Base-by-base conservation (phyloP, 78 protist species). In the Monosiga brevicollis region DNA sequence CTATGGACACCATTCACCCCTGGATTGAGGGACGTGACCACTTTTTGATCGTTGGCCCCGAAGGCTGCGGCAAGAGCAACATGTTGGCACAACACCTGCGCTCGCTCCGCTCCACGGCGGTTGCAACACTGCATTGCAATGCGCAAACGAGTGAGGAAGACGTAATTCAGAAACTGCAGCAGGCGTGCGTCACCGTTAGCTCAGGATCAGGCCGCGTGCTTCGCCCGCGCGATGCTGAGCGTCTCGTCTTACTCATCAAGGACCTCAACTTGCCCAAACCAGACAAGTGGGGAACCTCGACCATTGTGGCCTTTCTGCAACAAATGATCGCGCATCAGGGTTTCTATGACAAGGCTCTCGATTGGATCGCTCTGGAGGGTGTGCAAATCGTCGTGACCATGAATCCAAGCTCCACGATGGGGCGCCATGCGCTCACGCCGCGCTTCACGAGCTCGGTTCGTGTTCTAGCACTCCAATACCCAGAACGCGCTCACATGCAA, bases 221-320 rank as follows among this genome's bases (percentile, higher is more conserved):
- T 62, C 78, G 93, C n/a, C 96, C 96, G 37, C 87, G 86, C 87
- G 88, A 80, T 34, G 82, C 79, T 3, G 89, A 87, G 76, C 76
- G 91, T 22, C 90, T 93, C 39, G 41, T 91, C 1, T 71, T 93
- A 55, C 82, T 78, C 83, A 83, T 89, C 42, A 88, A 91, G 83
- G 93, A 94, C 83, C 20, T 94, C 73, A 93, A 94, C 87, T 86
- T 94, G 83, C 95, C 97, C 34, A 88, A 83, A 88, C 93, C 95
- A 2, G 97, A 94, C 89, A 77, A 88, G 85, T 94, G 92, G 86
- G 91, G 74, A 37, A 94, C 97, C 38, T 70, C 76, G 24, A 86
- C 88, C 84, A 84, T 91, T 32, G 79, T 90, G 39, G 75, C 93
- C 9, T 91, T 94, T 74, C 81, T 91, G 41, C 95, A 93, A 84